Base-by-base conservation (phyloP, 1,284 basidiomycete species). In the Hemileia vastatrix region DNA sequence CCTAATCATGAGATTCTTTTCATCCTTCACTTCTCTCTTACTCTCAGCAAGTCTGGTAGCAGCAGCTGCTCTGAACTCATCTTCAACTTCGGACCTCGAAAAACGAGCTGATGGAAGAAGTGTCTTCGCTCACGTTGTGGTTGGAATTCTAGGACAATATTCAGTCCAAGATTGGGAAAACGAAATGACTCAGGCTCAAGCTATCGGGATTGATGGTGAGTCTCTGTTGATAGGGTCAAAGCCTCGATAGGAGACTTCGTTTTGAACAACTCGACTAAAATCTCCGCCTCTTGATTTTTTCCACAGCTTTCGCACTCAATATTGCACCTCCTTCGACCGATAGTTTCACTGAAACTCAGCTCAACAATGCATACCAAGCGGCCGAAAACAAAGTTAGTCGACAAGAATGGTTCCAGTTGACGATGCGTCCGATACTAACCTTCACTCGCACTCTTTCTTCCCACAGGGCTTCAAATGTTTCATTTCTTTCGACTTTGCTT, bases 401-500 rank as follows among this genome's bases (percentile, higher is more conserved):
- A n/a, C n/a, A n/a, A n/a, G n/a, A n/a, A n/a, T n/a, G n/a, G n/a
- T n/a, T n/a, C n/a, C n/a, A n/a, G n/a, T n/a, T n/a, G n/a, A n/a
- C n/a, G n/a, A n/a, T n/a, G n/a, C n/a, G n/a, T n/a, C n/a, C n/a
- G n/a, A n/a, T n/a, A n/a, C n/a, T n/a, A n/a, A n/a, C n/a, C n/a
- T n/a, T n/a, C n/a, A n/a, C n/a, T n/a, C n/a, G n/a, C n/a, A n/a
- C n/a, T n/a, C n/a, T 27, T 15, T 40, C 36, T 40, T 9, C 8
- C 8, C 8, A 11, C 36, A 40, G 36, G 36, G 36, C 8, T n/a
- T n/a, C n/a, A n/a, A n/a, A n/a, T n/a, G n/a, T n/a, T 63, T 56
- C 43, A 57, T 45, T 8, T 49, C 56, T 3, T 57, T 40, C 31
- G 44, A 68, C 56, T 78, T 78, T 68, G 76, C 76, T 67, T 77